phyloP scores from a whole-genome alignment of 2,329 filamentous ascomycete species.

The Epichloe baconii region DNA sequence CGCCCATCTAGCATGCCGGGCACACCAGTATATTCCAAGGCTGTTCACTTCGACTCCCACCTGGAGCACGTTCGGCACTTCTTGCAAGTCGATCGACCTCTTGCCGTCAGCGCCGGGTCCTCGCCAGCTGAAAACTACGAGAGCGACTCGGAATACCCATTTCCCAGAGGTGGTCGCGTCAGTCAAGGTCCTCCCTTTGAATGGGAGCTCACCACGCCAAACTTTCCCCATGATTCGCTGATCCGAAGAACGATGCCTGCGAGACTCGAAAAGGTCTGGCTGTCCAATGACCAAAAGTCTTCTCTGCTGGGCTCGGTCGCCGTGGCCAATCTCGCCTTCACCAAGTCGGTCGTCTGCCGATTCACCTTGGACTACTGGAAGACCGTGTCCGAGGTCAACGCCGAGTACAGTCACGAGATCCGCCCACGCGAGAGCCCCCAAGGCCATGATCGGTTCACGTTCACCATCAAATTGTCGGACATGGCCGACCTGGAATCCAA shows the following conservation, averaged over 20 bases:
- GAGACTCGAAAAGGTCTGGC: slow-evolving; percentile 73
- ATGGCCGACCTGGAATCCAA: slow-evolving; percentile 84
- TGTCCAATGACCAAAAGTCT: slow-evolving; percentile 78
- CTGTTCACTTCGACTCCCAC: slow-evolving; percentile 96
- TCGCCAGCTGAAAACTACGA: slow-evolving; percentile 84
- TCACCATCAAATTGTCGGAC: slow-evolving; percentile 86
- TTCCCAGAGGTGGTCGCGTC: slow-evolving; percentile 34
- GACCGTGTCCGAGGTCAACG: slow-evolving; percentile 85
- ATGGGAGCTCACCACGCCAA: slow-evolving; percentile 77
- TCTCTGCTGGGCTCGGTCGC: slow-evolving; percentile 70
- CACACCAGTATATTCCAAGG: slow-evolving; percentile 89
- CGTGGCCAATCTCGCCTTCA: slow-evolving; percentile 79
- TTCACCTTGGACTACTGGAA: slow-evolving; percentile 99
- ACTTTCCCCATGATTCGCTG: slow-evolving; percentile 52
- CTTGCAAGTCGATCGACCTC: slow-evolving; percentile 79
- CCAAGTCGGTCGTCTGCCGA: slow-evolving; percentile 78
- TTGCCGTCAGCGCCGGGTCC: slow-evolving; percentile 90
- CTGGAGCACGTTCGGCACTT: slow-evolving; percentile 95
- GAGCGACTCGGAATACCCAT: slow-evolving; percentile 81
- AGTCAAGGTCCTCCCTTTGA: slow-evolving; percentile 46
- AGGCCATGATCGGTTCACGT: slow-evolving; percentile 79
- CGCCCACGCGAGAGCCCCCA: slow-evolving; percentile 50
- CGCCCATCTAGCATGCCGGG: slow-evolving; percentile 94
- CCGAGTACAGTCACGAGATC: slow-evolving; percentile 76
- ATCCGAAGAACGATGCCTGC: slow-evolving; percentile 53